phyloP scores from a whole-genome alignment of 202 grass and related monocot species.

The Saccharum hybrid region DNA sequence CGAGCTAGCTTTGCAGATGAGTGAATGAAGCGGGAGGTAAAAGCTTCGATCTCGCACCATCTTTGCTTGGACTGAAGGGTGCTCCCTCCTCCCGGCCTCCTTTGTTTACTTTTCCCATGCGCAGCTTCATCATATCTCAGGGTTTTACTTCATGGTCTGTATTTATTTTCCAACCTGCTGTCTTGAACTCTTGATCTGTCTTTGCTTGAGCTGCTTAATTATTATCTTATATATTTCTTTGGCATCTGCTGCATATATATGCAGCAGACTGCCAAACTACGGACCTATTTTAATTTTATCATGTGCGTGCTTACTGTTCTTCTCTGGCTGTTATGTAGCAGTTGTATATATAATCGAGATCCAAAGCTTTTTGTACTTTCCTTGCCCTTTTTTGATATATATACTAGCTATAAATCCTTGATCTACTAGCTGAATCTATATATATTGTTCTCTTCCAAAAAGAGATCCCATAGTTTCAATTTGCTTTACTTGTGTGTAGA shows the following conservation, averaged over 20 bases:
- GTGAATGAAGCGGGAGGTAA: slow-evolving; percentile 99
- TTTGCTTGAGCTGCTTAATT: slow-evolving; percentile 31
- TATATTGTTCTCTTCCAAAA: slow-evolving; percentile 22
- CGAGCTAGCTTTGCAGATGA: slow-evolving; percentile 80
- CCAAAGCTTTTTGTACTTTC: slow-evolving; percentile 45
- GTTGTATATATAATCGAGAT: slow-evolving; percentile 6
- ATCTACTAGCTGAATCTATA: slow-evolving; percentile 39
- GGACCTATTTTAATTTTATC: not conserved
- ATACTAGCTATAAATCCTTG: slow-evolving; percentile 37
- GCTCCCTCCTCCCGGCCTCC: slow-evolving; percentile 70
- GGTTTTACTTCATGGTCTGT: slow-evolving; percentile 18
- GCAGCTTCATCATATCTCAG: not conserved
- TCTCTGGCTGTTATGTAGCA: slow-evolving; percentile 2
- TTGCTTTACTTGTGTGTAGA: slow-evolving; percentile 9
- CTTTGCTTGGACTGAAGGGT: slow-evolving; percentile 99
- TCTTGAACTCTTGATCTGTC: slow-evolving; percentile 24
- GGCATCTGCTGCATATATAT: slow-evolving; percentile 46
- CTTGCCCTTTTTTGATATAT: slow-evolving; percentile 1
- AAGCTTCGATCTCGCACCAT: slow-evolving; percentile 67
- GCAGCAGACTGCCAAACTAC: not conserved
- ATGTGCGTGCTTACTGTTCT: slow-evolving; percentile 22
- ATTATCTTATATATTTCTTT: not conserved
- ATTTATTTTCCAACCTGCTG: not conserved
- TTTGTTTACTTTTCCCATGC: slow-evolving; percentile 18
- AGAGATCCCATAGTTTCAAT: slow-evolving; percentile 11